Percentiles rank a stretch among this genome's conserved stretches.
These are phyloP conservation scores for Orbilia quercus DNA, from an alignment of 2,329 filamentous ascomycete genomes.

Conservation along the genomic window DNA sequence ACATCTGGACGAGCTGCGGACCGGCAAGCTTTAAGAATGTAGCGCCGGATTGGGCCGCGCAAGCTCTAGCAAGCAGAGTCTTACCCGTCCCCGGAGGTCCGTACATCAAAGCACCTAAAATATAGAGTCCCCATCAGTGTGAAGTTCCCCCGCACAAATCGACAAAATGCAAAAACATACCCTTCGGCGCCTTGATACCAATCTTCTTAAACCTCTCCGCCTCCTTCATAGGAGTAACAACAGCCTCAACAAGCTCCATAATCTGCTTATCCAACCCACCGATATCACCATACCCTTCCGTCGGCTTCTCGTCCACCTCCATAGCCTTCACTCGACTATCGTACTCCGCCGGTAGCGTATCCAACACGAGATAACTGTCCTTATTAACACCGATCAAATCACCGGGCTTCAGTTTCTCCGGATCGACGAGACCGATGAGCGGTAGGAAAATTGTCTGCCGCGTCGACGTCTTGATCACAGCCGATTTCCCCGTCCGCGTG, in stretches of 20 bases:
- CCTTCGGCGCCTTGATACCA: conserved; percentile 98
- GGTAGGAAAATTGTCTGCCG: conserved; percentile 98
- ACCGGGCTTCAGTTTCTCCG: conserved; percentile 91
- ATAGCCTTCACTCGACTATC: conserved; percentile 99
- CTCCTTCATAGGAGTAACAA: conserved; percentile 99
- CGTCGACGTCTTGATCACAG: conserved; percentile 99
- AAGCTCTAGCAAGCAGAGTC: conserved; percentile 91
- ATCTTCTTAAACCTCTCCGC: conserved; percentile 99
- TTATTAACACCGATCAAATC: conserved; percentile 99
- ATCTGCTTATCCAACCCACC: conserved; percentile 99
- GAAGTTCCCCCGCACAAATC: conserved; percentile 14
- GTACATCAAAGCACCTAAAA: conserved; percentile 93
- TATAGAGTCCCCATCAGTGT: conserved; percentile 55
- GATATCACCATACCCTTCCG: conserved; percentile 98
- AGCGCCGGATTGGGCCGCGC: conserved; percentile 95
- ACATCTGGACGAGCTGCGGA: conserved; percentile 98
- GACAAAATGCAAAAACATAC: conserved; percentile 67
- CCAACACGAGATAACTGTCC: conserved; percentile 96
- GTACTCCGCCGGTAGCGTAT: conserved; percentile 96
- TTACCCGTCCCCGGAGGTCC: conserved; percentile 91
- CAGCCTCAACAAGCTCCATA: conserved; percentile 96
- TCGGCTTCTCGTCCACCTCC: conserved; percentile 99
- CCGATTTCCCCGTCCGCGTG: conserved; percentile 94
- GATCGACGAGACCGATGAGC: conserved; percentile 94
- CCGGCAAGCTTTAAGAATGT: conserved; percentile 98